These are phyloP conservation scores for Vigna hirtella DNA, from an alignment of 306 rosid species.

Conservation along the genomic window DNA sequence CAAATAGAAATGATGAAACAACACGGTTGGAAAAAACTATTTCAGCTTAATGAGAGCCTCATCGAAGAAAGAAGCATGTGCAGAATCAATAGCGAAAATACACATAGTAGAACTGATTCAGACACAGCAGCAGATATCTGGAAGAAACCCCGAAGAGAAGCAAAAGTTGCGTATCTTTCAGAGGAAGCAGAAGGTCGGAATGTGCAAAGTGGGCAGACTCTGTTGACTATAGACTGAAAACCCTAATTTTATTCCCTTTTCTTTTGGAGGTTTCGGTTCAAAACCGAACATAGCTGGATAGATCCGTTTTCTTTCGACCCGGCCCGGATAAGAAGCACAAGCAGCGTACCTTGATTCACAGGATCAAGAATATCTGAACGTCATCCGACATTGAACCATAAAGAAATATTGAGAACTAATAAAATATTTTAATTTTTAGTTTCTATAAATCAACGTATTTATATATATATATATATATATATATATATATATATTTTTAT, in stretches of 20 bases:
- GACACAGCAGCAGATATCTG: not conserved
- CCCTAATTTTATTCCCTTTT: not conserved
- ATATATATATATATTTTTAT: too few relatives aligned
- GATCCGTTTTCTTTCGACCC: slow-evolving; percentile 34
- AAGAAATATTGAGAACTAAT: too few relatives aligned
- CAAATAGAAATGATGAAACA: not conserved
- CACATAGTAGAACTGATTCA: not conserved
- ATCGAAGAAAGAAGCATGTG: slow-evolving; percentile 27
- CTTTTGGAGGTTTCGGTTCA: not conserved
- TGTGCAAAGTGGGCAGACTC: too few relatives aligned
- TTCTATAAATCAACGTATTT: too few relatives aligned
- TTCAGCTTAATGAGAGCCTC: slow-evolving; percentile 44
- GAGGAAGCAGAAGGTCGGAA: slow-evolving; percentile 27
- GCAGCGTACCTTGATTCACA: too few relatives aligned
- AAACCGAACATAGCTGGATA: slow-evolving; percentile 20
- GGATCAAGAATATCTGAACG: too few relatives aligned
- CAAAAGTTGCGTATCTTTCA: not conserved
- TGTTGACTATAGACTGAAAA: slow-evolving; percentile 31
- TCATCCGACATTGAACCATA: too few relatives aligned
- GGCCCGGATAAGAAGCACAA: not conserved
- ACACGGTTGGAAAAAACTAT: not conserved
- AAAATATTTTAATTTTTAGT: too few relatives aligned
- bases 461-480: too few relatives aligned
- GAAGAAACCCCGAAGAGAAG: not conserved
- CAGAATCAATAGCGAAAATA: not conserved